Evolutionary conservation across 2,329 filamentous ascomycete species (phyloP).

Genomic region (Aspergillus intermedius): DNA sequence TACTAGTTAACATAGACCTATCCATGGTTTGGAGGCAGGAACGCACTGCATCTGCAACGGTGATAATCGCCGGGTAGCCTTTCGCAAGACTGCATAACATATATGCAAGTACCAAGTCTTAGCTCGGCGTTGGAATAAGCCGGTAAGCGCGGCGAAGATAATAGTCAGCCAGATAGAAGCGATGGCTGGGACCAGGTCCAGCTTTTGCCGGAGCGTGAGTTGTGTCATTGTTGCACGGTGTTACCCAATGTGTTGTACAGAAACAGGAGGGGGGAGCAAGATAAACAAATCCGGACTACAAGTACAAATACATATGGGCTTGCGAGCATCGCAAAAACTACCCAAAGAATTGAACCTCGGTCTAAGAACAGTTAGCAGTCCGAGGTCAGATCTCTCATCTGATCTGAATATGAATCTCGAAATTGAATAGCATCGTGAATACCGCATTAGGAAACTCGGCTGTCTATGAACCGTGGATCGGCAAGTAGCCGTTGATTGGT

Average conservation of each 20-base stretch:
- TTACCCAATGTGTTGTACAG: too few relatives aligned
- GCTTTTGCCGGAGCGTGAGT: constrained; percentile 24
- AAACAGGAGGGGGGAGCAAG: too few relatives aligned
- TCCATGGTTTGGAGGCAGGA: background rate
- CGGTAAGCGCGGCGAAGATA: constrained; percentile 23
- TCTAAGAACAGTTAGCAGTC: too few relatives aligned
- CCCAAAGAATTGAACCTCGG: too few relatives aligned
- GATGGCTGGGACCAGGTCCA: constrained; percentile 29
- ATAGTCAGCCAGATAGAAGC: constrained; percentile 19
- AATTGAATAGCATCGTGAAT: background rate
- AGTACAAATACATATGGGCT: too few relatives aligned
- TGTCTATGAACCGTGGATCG: background rate
- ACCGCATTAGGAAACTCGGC: background rate
- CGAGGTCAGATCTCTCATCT: too few relatives aligned
- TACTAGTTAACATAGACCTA: background rate
- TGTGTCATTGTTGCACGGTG: constrained; percentile 3
- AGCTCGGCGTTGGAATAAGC: constrained; percentile 22
- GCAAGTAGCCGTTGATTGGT: background rate
- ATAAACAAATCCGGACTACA: too few relatives aligned
- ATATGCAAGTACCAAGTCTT: constrained; percentile 27
- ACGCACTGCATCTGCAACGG: constrained; percentile 26
- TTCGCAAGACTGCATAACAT: constrained; percentile 29
- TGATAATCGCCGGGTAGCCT: constrained; percentile 22
- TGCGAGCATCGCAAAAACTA: too few relatives aligned
- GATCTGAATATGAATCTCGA: background rate